Evolutionary conservation across 2,329 filamentous ascomycete genomes (phyloP), one percentile per base, ranked within the genome.

Genomic region (Alternaria conjuncta): DNA sequence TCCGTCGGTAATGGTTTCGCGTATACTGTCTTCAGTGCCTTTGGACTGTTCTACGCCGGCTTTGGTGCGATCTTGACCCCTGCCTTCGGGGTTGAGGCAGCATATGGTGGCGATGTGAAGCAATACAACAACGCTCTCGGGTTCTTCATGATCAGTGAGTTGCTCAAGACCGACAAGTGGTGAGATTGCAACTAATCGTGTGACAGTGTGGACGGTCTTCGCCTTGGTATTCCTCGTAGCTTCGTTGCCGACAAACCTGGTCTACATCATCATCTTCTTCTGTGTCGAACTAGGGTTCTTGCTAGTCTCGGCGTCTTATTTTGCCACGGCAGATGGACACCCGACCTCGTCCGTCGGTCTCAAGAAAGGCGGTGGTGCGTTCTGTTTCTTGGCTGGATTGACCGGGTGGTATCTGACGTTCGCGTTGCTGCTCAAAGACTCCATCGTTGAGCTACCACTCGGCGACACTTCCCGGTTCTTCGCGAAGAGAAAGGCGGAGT

Each of bases 11-110:
- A 87, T 56, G 83, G 82, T 0, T 86, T 86, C 59, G 81, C 81
- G 0, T 87, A 88, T 60, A 87, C 85, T 0, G 84, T 86, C 0
- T 81, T 87, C 36, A 84, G 83, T 62, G 85, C 85, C 7, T 88
- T 88, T 63, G 85, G 86, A 4, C 78, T 86, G 15, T 86, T 86
- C 69, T 85, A 86, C 58, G 81, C 79, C 20, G 84, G 84, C 1
- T 86, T 83, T 49, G 84, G 83, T 5, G 81, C 83, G 5, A 81
- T 85, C 20, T 64, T 85, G 5, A 85, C 82, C 0, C 84, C 84
- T 2, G 71, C 79, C 0, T 84, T 86, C 62, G 83, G 84, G 0
- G 79, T 86, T 7, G 68, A 76, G 6, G 79, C 79, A 8, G 76
- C 83, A 2, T 86, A 85, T 63, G 82, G 82, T 9, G 72, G 74